phyloP scores from a whole-genome alignment of 495 filamentous ascomycete species.

The Hyphodiscus hymeniophilus region DNA sequence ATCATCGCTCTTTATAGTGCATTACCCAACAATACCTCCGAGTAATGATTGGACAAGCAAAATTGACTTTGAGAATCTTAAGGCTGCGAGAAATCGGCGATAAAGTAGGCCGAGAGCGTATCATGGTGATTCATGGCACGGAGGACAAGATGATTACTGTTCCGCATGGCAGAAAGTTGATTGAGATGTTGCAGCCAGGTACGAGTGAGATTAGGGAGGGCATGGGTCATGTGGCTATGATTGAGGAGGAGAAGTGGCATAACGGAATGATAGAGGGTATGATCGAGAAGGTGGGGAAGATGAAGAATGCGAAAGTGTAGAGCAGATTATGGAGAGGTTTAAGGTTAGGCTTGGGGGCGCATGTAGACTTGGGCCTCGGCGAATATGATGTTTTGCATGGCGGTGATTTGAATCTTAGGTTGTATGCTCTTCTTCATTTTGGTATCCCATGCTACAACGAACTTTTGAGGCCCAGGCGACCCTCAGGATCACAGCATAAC shows the following conservation, averaged over 20 bases:
- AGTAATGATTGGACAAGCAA: too few relatives aligned
- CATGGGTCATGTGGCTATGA: slow-evolving; percentile 50
- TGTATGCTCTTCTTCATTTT: too few relatives aligned
- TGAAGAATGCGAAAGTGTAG: not conserved
- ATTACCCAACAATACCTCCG: too few relatives aligned
- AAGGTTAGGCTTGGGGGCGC: too few relatives aligned
- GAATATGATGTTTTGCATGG: too few relatives aligned
- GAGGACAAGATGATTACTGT: slow-evolving; percentile 66
- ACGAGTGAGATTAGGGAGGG: slow-evolving; percentile 47
- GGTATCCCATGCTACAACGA: too few relatives aligned
- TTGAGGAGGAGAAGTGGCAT: slow-evolving; percentile 21
- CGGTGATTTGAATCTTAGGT: too few relatives aligned
- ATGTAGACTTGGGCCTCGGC: too few relatives aligned
- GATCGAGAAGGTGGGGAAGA: slow-evolving; percentile 9
- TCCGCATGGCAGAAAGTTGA: slow-evolving; percentile 53
- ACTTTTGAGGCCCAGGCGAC: too few relatives aligned
- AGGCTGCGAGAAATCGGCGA: slow-evolving; percentile 56
- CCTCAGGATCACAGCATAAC: slow-evolving; percentile 74
- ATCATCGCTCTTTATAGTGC: too few relatives aligned
- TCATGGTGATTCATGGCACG: slow-evolving; percentile 67
- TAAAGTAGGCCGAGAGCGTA: slow-evolving; percentile 59
- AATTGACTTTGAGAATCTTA: too few relatives aligned
- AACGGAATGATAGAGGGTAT: slow-evolving; percentile 17
- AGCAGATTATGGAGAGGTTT: not conserved
- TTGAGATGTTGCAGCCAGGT: slow-evolving; percentile 43